Evolutionary conservation across 1,284 basidiomycete species (phyloP).

Genomic region (Coriolopsis trogii): DNA sequence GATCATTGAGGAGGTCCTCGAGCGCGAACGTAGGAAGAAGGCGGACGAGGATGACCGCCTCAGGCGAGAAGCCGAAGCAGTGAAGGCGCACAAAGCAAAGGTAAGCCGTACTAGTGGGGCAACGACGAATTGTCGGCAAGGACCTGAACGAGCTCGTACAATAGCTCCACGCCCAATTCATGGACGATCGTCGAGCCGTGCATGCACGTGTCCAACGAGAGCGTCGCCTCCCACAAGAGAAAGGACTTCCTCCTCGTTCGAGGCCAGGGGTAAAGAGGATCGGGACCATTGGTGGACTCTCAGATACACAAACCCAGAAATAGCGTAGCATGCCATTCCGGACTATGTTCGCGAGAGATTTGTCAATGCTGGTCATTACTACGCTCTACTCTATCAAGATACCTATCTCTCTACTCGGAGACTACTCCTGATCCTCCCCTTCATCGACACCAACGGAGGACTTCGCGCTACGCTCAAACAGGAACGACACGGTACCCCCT

Average conservation of each 20-base stretch:
- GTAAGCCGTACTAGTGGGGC: background rate
- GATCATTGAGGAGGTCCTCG: slow-evolving; percentile 64
- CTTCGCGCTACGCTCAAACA: slow-evolving; percentile 23
- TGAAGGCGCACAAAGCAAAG: slow-evolving; percentile 3
- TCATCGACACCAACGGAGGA: slow-evolving; percentile 2
- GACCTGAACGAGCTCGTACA: no score
- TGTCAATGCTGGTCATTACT: no score
- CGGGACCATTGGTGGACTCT: no score
- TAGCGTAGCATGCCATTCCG: no score
- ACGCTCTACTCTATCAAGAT: no score
- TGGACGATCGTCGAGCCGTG: slow-evolving; percentile 18
- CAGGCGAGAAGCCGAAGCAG: slow-evolving; percentile 3
- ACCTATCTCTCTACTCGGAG: background rate
- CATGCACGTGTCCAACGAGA: slow-evolving; percentile 14
- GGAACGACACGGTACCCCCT: slow-evolving; percentile 21
- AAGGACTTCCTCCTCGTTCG: slow-evolving; percentile 7
- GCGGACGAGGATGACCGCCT: slow-evolving; percentile 2
- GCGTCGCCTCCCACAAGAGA: slow-evolving; percentile 4
- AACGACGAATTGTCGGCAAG: no score
- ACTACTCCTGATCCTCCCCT: slow-evolving; percentile 6
- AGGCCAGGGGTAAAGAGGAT: background rate
- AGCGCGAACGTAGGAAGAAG: slow-evolving; percentile 54
- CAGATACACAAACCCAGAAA: no score
- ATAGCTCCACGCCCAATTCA: slow-evolving; percentile 7
- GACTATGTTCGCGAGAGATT: no score